Evolutionary conservation across 2,329 filamentous ascomycete genomes (phyloP).

Genomic region (Lasiodiplodia theobromae): DNA sequence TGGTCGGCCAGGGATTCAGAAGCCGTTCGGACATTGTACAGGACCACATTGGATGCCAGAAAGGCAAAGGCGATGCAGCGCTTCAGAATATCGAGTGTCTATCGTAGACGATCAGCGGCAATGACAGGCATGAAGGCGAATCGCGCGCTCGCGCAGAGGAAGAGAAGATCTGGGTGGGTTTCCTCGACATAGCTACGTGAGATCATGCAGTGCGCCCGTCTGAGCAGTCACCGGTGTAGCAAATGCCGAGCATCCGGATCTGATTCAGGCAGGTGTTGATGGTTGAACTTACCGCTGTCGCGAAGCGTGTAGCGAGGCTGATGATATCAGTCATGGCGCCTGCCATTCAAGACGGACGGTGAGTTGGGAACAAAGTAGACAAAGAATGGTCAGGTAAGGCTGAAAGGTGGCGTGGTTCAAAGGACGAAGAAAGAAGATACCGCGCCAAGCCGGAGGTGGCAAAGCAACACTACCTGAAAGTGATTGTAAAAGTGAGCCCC

Average conservation of each 20-base stretch:
- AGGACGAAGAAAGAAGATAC: not conserved
- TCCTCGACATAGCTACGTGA: no score
- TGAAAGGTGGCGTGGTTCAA: not conserved
- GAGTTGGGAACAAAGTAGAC: not conserved
- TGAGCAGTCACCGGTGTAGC: no score
- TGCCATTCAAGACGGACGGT: no score
- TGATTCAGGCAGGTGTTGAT: not conserved
- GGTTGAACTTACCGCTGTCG: not conserved
- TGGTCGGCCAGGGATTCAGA: not conserved
- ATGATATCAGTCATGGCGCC: not conserved
- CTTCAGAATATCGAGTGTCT: not conserved
- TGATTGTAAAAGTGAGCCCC: no score
- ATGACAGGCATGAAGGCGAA: not conserved
- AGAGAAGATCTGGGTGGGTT: not conserved
- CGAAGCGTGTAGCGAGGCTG: not conserved
- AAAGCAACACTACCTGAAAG: no score
- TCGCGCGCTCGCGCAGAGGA: not conserved
- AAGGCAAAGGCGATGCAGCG: not conserved
- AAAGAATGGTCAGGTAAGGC: not conserved
- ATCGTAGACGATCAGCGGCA: not conserved
- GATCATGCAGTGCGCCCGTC: no score
- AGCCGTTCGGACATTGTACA: not conserved
- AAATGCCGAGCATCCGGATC: not conserved
- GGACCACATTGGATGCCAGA: not conserved
- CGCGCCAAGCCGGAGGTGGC: not conserved